Conservation (phyloP, 306 rosid species). For the Acacia acuminata region DNA sequence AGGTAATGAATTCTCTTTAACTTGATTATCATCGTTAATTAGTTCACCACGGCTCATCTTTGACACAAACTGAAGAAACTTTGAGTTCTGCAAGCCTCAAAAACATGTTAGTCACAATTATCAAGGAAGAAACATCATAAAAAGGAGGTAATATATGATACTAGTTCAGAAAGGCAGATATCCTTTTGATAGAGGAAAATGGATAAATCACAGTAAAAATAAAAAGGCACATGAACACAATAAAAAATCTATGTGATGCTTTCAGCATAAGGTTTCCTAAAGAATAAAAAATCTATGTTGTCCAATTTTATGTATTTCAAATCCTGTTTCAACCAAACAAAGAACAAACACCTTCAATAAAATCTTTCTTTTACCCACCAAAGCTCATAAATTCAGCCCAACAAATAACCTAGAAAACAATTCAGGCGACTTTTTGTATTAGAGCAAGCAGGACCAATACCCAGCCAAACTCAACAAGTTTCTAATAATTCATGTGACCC, state of each 20-base stretch:
- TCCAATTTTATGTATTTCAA: not conserved
- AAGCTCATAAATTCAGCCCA: not conserved
- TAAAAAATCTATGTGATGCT: not conserved
- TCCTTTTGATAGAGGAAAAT: slow-evolving; percentile 3
- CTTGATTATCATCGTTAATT: slow-evolving; percentile 88
- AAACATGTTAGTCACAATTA: slow-evolving; percentile 11
- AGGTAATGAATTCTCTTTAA: slow-evolving; percentile 61
- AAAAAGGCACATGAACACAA: slow-evolving; percentile 21
- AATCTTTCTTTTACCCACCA: not conserved
- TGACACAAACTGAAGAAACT: slow-evolving; percentile 92
- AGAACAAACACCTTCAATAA: not conserved
- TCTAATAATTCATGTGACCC: not conserved
- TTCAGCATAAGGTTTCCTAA: not conserved
- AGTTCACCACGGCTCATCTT: slow-evolving; percentile 99
- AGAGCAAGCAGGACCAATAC: not conserved
- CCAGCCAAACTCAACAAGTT: not conserved
- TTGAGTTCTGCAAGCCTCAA: slow-evolving; percentile 75
- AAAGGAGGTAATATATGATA: slow-evolving; percentile 4
- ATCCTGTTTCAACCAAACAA: not conserved
- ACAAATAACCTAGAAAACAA: not conserved
- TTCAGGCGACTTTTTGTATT: not conserved
- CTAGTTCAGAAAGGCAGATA: not conserved
- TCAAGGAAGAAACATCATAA: not conserved
- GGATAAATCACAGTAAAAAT: slow-evolving; percentile 12
- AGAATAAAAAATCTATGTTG: not conserved